Evolutionary conservation across 2,329 filamentous ascomycete species (phyloP).

Genomic region (Chaetomiaceae sp.): DNA sequence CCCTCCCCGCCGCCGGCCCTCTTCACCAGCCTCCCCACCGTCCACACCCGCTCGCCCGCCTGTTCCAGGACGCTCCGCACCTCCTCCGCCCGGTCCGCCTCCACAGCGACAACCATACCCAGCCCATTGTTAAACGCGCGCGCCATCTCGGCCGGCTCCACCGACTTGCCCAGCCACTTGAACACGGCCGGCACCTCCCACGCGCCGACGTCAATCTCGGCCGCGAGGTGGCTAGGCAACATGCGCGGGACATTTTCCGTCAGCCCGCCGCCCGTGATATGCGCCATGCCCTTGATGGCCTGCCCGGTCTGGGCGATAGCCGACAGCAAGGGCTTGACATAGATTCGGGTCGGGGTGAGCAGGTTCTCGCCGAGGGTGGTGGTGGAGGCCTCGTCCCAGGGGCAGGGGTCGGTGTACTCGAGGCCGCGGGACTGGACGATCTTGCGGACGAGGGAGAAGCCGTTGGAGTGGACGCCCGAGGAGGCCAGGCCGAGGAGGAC

Average conservation of each 20-base stretch:
- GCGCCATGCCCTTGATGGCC: constrained; percentile 84
- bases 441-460: constrained; percentile 91
- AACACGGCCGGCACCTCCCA: constrained; percentile 80
- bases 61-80: constrained; percentile 58
- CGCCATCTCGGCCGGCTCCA: constrained; percentile 75
- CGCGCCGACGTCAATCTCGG: constrained; percentile 69
- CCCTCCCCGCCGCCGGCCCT: constrained; percentile 49
- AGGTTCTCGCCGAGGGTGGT: constrained; percentile 66
- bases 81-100: constrained; percentile 55
- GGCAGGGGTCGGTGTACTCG: constrained; percentile 65
- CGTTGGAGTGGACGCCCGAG: constrained; percentile 89
- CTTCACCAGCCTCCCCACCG: constrained; percentile 66
- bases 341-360: constrained; percentile 87
- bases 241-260: constrained; percentile 93
- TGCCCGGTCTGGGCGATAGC: constrained; percentile 50
- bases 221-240: constrained; percentile 73
- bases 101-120: constrained; percentile 88
- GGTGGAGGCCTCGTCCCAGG: constrained; percentile 57
- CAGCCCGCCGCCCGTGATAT: constrained; percentile 94
- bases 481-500: constrained; percentile 81
- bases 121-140: constrained; percentile 92
- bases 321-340: constrained; percentile 76
- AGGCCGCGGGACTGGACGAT: constrained; percentile 73
- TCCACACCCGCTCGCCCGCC: constrained; percentile 71
- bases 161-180: constrained; percentile 72